A percentile compares a stretch with the other conserved stretches of the same genome.
Evolutionary conservation across 495 filamentous ascomycete genomes (phyloP).

Genomic region (Schizothecium vesticola): DNA sequence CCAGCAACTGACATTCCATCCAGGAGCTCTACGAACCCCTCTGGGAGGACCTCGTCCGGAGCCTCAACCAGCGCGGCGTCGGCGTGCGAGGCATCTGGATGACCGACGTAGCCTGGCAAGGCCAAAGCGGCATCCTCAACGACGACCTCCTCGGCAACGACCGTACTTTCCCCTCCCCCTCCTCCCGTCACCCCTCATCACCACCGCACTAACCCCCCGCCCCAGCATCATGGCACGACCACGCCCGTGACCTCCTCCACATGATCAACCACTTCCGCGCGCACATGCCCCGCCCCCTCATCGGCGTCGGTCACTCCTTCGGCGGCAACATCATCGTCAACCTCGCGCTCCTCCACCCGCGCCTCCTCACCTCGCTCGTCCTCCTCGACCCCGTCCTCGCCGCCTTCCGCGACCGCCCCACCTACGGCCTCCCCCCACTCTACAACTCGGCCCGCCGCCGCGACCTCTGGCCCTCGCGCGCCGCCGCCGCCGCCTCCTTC

Average conservation of each 20-base stretch:
- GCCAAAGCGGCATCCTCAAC: constrained; percentile 69
- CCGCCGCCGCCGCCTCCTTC: constrained; percentile 57
- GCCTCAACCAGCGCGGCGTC: constrained; percentile 47
- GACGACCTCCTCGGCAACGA: constrained; percentile 71
- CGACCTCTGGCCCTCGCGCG: constrained; percentile 66
- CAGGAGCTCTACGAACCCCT: constrained; percentile 83
- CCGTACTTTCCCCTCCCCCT: constrained; percentile 43
- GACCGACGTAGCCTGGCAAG: constrained; percentile 73
- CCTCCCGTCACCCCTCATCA: neutral
- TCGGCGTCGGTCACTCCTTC: constrained; percentile 88
- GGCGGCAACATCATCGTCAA: constrained; percentile 65
- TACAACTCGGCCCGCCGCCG: constrained; percentile 49
- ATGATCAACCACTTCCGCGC: constrained; percentile 78
- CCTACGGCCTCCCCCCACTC: constrained; percentile 27
- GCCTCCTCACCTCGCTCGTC: constrained; percentile 69
- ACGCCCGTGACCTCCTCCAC: constrained; percentile 80
- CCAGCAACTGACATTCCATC: neutral
- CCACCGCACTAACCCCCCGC: neutral
- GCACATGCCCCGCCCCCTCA: constrained; percentile 79
- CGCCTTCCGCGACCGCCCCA: constrained; percentile 31
- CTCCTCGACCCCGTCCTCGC: constrained; percentile 71
- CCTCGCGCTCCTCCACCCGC: constrained; percentile 69
- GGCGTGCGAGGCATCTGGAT: constrained; percentile 80
- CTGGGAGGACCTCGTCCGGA: constrained; percentile 66
- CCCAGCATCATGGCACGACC: constrained; percentile 78